Evolutionary conservation across 108 stramenopile genomes (phyloP), one percentile per base, ranked within the genome.

Genomic region (Cyclostephanos invisitatus): DNA sequence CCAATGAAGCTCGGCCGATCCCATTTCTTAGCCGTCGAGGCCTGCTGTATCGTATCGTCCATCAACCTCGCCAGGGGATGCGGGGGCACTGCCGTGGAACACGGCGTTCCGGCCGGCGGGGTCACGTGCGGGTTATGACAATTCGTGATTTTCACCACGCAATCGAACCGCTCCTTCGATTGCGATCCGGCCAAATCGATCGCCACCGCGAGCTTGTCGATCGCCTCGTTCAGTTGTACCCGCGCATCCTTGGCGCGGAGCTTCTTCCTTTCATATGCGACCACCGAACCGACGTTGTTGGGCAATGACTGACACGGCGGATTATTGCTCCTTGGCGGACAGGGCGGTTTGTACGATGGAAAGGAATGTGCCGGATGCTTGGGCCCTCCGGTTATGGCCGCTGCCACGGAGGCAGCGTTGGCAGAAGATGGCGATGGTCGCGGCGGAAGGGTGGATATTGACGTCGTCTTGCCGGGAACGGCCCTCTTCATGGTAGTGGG

Each of bases 231-330:
- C 42, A 92, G 68, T 71, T 87, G 86, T 40, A 91, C 67, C 10
- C 93, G 83, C 2, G 91, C 93, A 83, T 91, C 85, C 66, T 95
- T 95, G 55, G 93, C 93, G 25, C 89, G 75, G 72, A 91, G 88
- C 66, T 95, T 95, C 75, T 95, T 95, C 5, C 93, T 70, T 70
- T 95, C 91, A 57, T 95, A 95, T 0, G 32, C 40, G 37, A 65
- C 58, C 25, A 55, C 57, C 21, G 65, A 72, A 11, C 65, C 47
- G 36, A 67, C 65, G 21, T 77, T 64, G 38, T 70, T 58, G 10
- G 77, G 49, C 64, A 60, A 15, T 22, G 69, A 42, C 42, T 49
- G 51, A 42, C 54, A 37, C 11, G 38, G 22, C 42, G 64, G 50
- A 53, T 62, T 37, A 49, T 50, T 35, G 7, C 32, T 25, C n/a